Base-by-base conservation (phyloP, 192 early-diverging fungal genomes). In the Thoreauomyces humboldtii region DNA sequence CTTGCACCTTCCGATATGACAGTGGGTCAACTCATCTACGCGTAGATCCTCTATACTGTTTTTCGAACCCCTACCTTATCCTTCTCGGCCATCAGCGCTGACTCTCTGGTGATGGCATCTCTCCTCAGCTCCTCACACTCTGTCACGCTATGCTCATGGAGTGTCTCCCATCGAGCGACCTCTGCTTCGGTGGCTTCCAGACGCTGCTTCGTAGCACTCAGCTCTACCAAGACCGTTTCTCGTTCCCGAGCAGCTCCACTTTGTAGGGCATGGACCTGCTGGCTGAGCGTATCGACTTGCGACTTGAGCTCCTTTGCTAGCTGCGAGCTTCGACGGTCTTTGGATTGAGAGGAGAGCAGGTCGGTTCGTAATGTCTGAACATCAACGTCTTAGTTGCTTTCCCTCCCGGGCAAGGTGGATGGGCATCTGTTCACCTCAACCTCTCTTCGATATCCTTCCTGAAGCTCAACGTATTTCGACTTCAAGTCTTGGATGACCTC, bases 391-490 rank as follows among this genome's bases (percentile, higher is more conserved):
- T n/a, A n/a, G n/a, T n/a, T n/a, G n/a, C n/a, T n/a, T n/a, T n/a
- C n/a, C n/a, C n/a, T n/a, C n/a, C n/a, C n/a, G n/a, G n/a, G n/a
- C n/a, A n/a, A n/a, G n/a, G n/a, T n/a, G n/a, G n/a, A n/a, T n/a
- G n/a, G n/a, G n/a, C n/a, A n/a, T n/a, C n/a, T n/a, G n/a, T n/a
- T n/a, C 29, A 81, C 80, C 69, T 78, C 57, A 21, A 78, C 55
- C 37, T 82, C 75, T 22, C 50, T n/a, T 46, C 76, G 79, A 54
- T 80, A 63, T 19, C 29, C 61, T 29, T 82, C 80, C 63, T 82
- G 77, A n/a, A 82, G 59, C 46, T 82, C 78, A 34, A 81, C 68
- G 50, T 82, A 82, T 55, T 82, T 81, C 22, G 31, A 29, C 52
- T 80, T 78, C 28, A 82, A 44, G 17, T 64, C 65, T 48, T 73